Conservation (phyloP, 2,329 filamentous ascomycete genomes). For the Verticillium albo-atrum region DNA sequence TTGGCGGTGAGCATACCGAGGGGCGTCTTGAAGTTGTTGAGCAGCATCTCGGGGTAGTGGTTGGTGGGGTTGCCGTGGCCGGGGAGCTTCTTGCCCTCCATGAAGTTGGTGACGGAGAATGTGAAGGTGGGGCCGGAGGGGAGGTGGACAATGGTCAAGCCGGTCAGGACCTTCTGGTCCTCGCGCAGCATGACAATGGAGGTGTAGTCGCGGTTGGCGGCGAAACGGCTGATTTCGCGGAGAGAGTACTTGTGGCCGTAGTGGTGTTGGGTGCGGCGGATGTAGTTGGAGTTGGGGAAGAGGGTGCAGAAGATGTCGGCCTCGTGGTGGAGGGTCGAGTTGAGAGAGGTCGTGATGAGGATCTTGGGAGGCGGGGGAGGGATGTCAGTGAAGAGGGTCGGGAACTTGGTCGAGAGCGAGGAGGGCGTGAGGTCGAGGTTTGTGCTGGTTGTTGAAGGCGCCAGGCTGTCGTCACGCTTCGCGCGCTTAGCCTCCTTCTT, state of each 20-base stretch:
- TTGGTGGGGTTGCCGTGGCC: slow-evolving; percentile 86
- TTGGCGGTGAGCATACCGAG: slow-evolving; percentile 84
- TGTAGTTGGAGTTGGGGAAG: slow-evolving; percentile 84
- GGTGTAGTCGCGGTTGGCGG: slow-evolving; percentile 76
- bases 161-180: slow-evolving; percentile 79
- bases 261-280: slow-evolving; percentile 77
- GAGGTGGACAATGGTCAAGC: slow-evolving; percentile 78
- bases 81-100: slow-evolving; percentile 80
- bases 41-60: slow-evolving; percentile 82
- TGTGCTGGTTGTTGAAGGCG: slow-evolving; percentile 57
- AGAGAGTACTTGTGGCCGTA: slow-evolving; percentile 90
- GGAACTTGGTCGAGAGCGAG: slow-evolving; percentile 57
- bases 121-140: slow-evolving; percentile 87
- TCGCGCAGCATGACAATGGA: slow-evolving; percentile 82
- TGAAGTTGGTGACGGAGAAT: slow-evolving; percentile 86
- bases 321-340: slow-evolving; percentile 82
- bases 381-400: slow-evolving; percentile 55
- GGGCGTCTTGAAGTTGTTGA: slow-evolving; percentile 94
- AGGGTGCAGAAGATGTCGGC: slow-evolving; percentile 73
- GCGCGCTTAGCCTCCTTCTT: slow-evolving; percentile 30
- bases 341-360: slow-evolving; percentile 85
- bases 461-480: slow-evolving; percentile 44
- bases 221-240: slow-evolving; percentile 84
- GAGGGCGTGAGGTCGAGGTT: slow-evolving; percentile 60
- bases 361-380: slow-evolving; percentile 70